Evolutionary conservation across 371 early-diverging fungal genomes (phyloP), one percentile per base, ranked within the genome.

Genomic region (Mucor lusitanicus): DNA sequence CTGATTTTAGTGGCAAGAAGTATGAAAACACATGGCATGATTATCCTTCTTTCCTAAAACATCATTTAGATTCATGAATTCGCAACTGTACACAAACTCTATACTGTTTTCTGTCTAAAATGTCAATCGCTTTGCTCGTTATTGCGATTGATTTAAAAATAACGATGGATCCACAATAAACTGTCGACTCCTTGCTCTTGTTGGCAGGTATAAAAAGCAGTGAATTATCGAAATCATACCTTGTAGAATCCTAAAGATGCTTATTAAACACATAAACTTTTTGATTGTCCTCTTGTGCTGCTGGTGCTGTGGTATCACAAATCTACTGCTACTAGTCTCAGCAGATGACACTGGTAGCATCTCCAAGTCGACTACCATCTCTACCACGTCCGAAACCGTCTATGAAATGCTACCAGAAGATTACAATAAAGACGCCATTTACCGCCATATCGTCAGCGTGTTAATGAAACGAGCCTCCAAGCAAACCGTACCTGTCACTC

Each of bases 21-120:
- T 13, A 53, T 53, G 53, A 53, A 53, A 53, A 53, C 53, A 53
- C 53, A 53, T 53, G 53, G 53, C 23, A 53, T 53, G 53, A 53
- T 53, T 27, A 53, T 53, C 53, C 53, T 27, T 53, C 6, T 53
- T 53, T 53, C 53, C 53, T 53, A 27, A 27, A 25, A 23, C 25
- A 53, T 27, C 40, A 27, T 21, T 53, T 53, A 25, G 27, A 27
- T 53, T 53, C 27, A 27, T 53, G 53, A 27, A 53, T 25, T 21
- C 27, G 27, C 27, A 53, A 53, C 53, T 53, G 2, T 27, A 53
- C 53, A 53, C 25, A 50, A 50, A 50, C 50, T 21, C 12, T 25
- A 50, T 50, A 23, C 23, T 3, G 15, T 12, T 53, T 53, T 53
- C 53, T 53, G 53, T 53, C 53, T 53, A 27, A 15, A 40, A 27